Evolutionary conservation across 768 basidiomycete species (phyloP).

Genomic region (Kwoniella bestiolae): DNA sequence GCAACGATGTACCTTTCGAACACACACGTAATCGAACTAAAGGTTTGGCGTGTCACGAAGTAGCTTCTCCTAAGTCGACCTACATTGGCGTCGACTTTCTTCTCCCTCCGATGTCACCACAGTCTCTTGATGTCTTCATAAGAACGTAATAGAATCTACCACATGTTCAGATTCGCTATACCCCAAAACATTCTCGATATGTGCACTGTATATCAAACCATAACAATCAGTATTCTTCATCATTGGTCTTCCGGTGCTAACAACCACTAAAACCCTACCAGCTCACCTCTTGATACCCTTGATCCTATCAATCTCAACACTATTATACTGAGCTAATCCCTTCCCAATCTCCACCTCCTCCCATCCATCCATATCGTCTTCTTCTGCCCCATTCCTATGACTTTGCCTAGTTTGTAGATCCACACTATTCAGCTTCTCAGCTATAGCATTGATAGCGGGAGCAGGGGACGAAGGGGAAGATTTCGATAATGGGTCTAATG

Average conservation of each 20-base stretch:
- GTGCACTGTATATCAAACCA: conserved; percentile 65
- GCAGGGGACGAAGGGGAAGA: conserved; percentile 57
- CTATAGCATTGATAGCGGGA: conserved; percentile 29
- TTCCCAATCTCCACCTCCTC: conserved; percentile 89
- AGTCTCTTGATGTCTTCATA: conserved; percentile 11
- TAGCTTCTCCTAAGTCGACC: too few species aligned
- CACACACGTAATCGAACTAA: too few species aligned
- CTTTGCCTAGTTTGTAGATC: not conserved
- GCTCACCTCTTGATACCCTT: conserved; percentile 88
- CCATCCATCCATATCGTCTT: conserved; percentile 57
- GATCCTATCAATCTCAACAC: conserved; percentile 81
- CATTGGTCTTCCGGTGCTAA: too few species aligned
- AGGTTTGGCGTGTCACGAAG: too few species aligned
- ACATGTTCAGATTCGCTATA: conserved; percentile 98
- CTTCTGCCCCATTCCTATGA: not conserved
- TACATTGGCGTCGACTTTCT: not conserved
- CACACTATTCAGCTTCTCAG: conserved; percentile 19
- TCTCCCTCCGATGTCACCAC: not conserved
- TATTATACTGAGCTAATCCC: conserved; percentile 94
- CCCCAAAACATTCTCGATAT: conserved; percentile 77
- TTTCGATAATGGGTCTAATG: conserved; percentile 61
- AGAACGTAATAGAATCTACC: conserved; percentile 88
- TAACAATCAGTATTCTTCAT: conserved; percentile 19
- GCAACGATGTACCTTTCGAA: too few species aligned
- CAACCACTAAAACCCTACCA: too few species aligned